Conservation (phyloP, 2,329 filamentous ascomycete species). For the Verticillium zaregamsianum region DNA sequence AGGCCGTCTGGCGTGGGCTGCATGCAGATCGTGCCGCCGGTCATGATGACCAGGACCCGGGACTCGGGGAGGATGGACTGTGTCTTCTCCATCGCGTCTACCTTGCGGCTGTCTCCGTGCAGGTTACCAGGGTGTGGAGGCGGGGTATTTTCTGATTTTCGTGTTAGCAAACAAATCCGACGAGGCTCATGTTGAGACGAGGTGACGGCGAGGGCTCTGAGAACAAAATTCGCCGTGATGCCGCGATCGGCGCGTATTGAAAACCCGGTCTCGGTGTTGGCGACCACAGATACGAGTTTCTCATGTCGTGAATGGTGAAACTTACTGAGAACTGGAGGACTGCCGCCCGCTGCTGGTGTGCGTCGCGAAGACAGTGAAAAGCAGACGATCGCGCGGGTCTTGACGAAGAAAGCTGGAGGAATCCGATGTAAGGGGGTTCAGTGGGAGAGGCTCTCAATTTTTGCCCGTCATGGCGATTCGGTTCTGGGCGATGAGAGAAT, state of each 20-base stretch:
- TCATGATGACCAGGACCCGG: slow-evolving; percentile 84
- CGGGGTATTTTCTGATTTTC: not conserved
- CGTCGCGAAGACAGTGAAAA: too few relatives aligned
- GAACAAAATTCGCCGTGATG: too few relatives aligned
- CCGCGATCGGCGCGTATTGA: too few relatives aligned
- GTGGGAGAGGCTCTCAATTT: slow-evolving; percentile 11
- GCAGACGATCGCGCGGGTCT: too few relatives aligned
- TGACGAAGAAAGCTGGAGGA: not conserved
- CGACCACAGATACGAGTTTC: too few relatives aligned
- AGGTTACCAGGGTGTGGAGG: not conserved
- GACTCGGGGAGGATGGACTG: slow-evolving; percentile 57
- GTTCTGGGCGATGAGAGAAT: slow-evolving; percentile 2
- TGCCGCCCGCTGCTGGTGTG: too few relatives aligned
- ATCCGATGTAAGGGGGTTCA: not conserved
- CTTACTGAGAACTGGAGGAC: too few relatives aligned
- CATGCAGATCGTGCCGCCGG: slow-evolving; percentile 90
- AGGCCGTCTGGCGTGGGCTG: slow-evolving; percentile 74
- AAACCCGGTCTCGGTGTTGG: too few relatives aligned
- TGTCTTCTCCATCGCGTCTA: slow-evolving; percentile 1
- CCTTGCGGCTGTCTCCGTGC: not conserved
- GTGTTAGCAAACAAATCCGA: not conserved
- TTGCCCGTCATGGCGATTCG: slow-evolving; percentile 6
- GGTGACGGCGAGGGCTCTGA: too few relatives aligned
- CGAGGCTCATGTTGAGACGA: not conserved
- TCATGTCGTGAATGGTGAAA: too few relatives aligned